phyloP scores from a whole-genome alignment of 768 basidiomycete species.

The Mycena pura region DNA sequence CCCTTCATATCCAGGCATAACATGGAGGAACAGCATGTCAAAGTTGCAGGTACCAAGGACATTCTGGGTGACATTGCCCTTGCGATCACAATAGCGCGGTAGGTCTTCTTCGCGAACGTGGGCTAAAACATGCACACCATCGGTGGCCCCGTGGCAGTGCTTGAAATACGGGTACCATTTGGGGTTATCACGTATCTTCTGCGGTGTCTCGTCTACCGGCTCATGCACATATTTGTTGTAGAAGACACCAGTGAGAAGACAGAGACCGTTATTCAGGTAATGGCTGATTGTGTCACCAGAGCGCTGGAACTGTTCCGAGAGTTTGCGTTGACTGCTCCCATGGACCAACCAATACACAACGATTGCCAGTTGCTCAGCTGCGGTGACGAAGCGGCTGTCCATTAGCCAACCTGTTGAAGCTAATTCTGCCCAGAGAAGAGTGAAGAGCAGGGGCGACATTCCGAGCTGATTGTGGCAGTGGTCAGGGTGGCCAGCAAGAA shows the following conservation, averaged over 20 bases:
- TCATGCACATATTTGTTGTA: background rate
- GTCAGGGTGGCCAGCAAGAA: slow-evolving; percentile 15
- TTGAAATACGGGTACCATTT: no score
- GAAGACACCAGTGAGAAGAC: background rate
- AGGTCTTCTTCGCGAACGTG: background rate
- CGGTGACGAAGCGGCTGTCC: background rate
- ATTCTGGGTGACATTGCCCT: slow-evolving; percentile 30
- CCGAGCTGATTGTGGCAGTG: slow-evolving; percentile 8
- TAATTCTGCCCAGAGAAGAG: slow-evolving; percentile 3
- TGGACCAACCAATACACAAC: background rate
- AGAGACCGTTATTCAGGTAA: background rate
- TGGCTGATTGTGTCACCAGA: no score
- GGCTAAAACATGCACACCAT: background rate
- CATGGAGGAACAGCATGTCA: slow-evolving; percentile 22
- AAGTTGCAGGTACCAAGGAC: slow-evolving; percentile 30
- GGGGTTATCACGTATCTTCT: no score
- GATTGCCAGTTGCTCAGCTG: background rate
- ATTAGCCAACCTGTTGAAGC: background rate
- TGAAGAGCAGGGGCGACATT: background rate
- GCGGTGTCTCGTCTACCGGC: no score
- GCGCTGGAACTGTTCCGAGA: no score
- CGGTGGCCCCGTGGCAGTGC: no score
- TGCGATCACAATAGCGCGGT: background rate
- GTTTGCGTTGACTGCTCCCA: no score
- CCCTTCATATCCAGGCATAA: background rate